Percentiles rank a stretch among this genome's conserved stretches.
Evolutionary conservation across 1,284 basidiomycete genomes (phyloP).

Genomic region (Cutaneotrichosporon arboriforme): DNA sequence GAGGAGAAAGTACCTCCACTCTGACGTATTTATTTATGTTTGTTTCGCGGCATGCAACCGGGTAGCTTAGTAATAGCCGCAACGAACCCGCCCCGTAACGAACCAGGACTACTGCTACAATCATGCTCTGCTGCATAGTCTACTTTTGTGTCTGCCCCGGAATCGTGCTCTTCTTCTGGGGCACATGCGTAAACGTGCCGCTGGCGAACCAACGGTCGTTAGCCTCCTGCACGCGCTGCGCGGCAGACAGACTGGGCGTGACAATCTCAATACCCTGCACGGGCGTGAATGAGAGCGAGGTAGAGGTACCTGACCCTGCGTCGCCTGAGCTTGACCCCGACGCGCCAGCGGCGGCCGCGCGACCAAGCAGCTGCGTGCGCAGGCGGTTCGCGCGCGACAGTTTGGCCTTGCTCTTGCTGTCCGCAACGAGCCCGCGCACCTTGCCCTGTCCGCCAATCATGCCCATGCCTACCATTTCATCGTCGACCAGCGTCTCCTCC

Average conservation of each 20-base stretch:
- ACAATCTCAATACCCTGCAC: slow-evolving; percentile 94
- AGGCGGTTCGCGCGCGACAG: slow-evolving; percentile 94
- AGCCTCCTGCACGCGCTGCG: slow-evolving; percentile 79
- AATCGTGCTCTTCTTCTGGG: slow-evolving; percentile 38
- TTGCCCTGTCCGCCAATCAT: slow-evolving; percentile 90
- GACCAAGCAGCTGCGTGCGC: slow-evolving; percentile 72
- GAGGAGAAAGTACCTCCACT: not conserved
- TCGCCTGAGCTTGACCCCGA: slow-evolving; percentile 19
- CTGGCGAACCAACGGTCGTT: slow-evolving; percentile 88
- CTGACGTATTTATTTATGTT: not conserved
- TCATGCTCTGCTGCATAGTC: not conserved
- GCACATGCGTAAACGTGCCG: slow-evolving; percentile 62
- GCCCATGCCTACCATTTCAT: slow-evolving; percentile 92
- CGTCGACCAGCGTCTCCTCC: slow-evolving; percentile 91
- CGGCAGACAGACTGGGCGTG: slow-evolving; percentile 62
- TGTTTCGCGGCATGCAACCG: not conserved
- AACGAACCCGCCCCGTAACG: not conserved
- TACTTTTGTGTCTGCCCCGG: slow-evolving; percentile 31
- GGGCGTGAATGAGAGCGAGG: slow-evolving; percentile 88
- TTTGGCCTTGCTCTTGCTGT: slow-evolving; percentile 86
- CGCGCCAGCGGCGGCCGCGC: slow-evolving; percentile 56
- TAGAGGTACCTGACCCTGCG: slow-evolving; percentile 70
- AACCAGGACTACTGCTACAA: not conserved
- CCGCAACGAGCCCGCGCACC: slow-evolving; percentile 76
- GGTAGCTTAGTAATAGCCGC: not conserved